Evolutionary conservation across 306 rosid species (phyloP).

Genomic region (Prunus dulcis): DNA sequence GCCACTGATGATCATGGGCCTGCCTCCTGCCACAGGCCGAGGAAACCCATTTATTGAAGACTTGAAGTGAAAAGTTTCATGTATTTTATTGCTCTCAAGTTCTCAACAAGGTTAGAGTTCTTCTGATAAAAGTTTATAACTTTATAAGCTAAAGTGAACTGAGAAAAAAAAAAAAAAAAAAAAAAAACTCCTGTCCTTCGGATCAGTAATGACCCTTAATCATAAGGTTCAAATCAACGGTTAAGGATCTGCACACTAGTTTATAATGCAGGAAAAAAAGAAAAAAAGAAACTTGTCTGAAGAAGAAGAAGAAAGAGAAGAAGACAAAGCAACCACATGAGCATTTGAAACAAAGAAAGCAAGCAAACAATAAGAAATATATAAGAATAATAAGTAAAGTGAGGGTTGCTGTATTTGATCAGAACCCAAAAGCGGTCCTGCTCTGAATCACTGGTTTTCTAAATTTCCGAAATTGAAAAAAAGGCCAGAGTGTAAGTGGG

Average conservation of each 20-base stretch:
- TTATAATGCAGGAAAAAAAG: background rate
- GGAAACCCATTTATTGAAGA: background rate
- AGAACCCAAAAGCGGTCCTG: slow-evolving; percentile 22
- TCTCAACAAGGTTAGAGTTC: background rate
- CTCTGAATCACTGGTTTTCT: slow-evolving; percentile 26
- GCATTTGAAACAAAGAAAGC: background rate
- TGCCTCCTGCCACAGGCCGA: background rate
- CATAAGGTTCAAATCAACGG: background rate
- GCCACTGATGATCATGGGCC: slow-evolving; percentile 3
- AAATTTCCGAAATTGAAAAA: slow-evolving; percentile 35
- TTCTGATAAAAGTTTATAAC: background rate
- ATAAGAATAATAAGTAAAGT: slow-evolving; percentile 10
- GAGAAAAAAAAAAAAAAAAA: background rate
- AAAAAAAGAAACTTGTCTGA: background rate
- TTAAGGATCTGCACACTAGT: background rate
- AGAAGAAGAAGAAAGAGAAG: background rate
- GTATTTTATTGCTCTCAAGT: background rate
- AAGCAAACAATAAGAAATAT: background rate
- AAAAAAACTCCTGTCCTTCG: background rate
- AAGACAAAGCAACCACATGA: background rate
- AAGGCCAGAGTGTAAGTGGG: slow-evolving; percentile 61
- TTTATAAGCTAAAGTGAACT: background rate
- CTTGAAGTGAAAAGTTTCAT: background rate
- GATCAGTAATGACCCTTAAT: background rate
- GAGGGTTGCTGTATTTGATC: slow-evolving; percentile 20